phyloP scores from a whole-genome alignment of 768 basidiomycete species.

The Serendipita vermifera region DNA sequence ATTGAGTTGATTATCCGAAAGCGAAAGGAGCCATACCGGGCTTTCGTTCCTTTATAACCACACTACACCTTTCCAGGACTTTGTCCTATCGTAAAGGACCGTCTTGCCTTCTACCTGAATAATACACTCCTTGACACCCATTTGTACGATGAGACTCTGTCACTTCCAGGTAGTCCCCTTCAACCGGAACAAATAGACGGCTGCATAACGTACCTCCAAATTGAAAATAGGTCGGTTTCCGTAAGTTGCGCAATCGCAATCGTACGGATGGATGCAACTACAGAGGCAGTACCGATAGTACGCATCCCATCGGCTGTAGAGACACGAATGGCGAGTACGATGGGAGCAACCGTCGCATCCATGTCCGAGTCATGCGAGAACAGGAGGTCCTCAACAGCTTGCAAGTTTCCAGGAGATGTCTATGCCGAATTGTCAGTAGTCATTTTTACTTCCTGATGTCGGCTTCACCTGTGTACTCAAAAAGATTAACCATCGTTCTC shows the following conservation, averaged over 20 bases:
- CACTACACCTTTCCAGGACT: slow-evolving; percentile 82
- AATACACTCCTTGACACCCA: slow-evolving; percentile 93
- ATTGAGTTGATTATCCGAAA: not conserved
- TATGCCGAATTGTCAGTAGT: slow-evolving; percentile 21
- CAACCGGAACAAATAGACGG: not conserved
- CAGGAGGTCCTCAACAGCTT: slow-evolving; percentile 63
- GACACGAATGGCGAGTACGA: slow-evolving; percentile 68
- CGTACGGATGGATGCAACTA: slow-evolving; percentile 72
- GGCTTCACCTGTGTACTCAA: slow-evolving; percentile 62
- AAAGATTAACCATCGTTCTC: no score
- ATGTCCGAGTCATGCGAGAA: slow-evolving; percentile 71
- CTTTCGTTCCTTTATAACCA: slow-evolving; percentile 83
- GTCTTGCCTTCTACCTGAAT: slow-evolving; percentile 58
- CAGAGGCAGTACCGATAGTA: slow-evolving; percentile 77
- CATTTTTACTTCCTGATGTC: not conserved
- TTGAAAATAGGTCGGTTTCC: slow-evolving; percentile 92
- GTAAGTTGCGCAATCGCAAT: slow-evolving; percentile 84
- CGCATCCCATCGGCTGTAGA: slow-evolving; percentile 45
- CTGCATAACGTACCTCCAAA: slow-evolving; percentile 56
- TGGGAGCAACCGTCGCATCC: slow-evolving; percentile 70
- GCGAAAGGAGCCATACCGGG: slow-evolving; percentile 40
- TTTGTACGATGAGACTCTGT: slow-evolving; percentile 92
- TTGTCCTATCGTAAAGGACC: slow-evolving; percentile 78
- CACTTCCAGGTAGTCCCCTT: not conserved
- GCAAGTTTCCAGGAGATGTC: slow-evolving; percentile 66